Percentiles rank a stretch among this genome's conserved stretches.
phyloP scores from a whole-genome alignment of 2,329 filamentous ascomycete species.

The Aspergillus texensis region DNA sequence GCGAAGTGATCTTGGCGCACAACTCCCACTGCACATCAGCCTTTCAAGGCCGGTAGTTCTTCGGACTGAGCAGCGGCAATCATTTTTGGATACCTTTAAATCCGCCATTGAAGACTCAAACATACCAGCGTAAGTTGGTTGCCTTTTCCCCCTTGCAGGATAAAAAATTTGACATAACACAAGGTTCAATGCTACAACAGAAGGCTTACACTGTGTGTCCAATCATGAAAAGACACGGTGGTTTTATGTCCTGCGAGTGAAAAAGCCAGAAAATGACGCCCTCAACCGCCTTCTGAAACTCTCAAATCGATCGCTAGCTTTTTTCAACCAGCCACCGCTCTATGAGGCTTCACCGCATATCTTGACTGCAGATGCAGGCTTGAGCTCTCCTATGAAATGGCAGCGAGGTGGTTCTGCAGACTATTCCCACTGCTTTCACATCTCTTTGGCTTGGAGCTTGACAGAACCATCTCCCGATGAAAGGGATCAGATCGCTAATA shows the following conservation, averaged over 20 bases:
- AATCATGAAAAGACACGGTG: slow-evolving; percentile 72
- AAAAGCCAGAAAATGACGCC: slow-evolving; percentile 51
- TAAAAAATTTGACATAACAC: slow-evolving; percentile 12
- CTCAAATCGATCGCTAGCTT: slow-evolving; percentile 65
- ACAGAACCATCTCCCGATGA: slow-evolving; percentile 53
- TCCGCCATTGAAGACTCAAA: slow-evolving; percentile 45
- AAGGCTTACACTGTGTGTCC: slow-evolving; percentile 63
- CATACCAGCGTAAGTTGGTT: slow-evolving; percentile 50
- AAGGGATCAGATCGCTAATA: slow-evolving; percentile 27
- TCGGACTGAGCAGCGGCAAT: slow-evolving; percentile 68
- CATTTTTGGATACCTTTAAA: slow-evolving; percentile 63
- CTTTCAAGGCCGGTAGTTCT: slow-evolving; percentile 81
- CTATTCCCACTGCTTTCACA: slow-evolving; percentile 69
- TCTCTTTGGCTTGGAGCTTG: slow-evolving; percentile 87
- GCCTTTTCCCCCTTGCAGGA: neutral
- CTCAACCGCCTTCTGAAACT: slow-evolving; percentile 65
- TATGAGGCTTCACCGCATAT: slow-evolving; percentile 53
- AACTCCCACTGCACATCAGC: slow-evolving; percentile 85
- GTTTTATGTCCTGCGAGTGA: slow-evolving; percentile 77
- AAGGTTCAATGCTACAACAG: slow-evolving; percentile 55
- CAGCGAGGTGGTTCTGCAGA: slow-evolving; percentile 34
- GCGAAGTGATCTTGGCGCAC: slow-evolving; percentile 74
- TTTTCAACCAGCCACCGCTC: slow-evolving; percentile 69
- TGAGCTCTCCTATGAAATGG: neutral
- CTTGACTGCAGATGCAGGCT: neutral